Base-by-base conservation (phyloP, 2,329 filamentous ascomycete species). In the Thielaviopsis cerberus region DNA sequence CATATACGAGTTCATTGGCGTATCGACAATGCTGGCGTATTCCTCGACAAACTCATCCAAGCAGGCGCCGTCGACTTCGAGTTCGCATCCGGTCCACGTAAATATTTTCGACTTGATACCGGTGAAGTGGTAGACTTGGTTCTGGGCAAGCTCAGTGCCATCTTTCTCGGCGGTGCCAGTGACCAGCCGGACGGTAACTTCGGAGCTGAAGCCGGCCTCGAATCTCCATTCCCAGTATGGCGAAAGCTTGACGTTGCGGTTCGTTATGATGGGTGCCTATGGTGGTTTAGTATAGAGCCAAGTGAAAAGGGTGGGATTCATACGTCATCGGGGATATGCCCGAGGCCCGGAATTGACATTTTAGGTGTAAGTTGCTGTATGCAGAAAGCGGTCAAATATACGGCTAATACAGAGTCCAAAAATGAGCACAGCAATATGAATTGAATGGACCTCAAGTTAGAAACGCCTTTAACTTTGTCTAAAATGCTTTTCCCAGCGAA, bases 141-240 rank as follows among this genome's bases (percentile, higher is more conserved):
- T 85, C 10, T 80, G 77, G 11, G 89, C 89, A 51, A 98, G 84
- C 72, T 98, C 92, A 58, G 91, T 90, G 67, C 92, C 92, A 68
- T 97, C 95, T 66, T 94, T 82, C 70, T 98, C 92, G 54, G 91
- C 92, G 1, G 84, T 88, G 61, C 92, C 92, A 34, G 78, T 81
- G 58, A 88, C 72, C 25, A 97, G 75, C 73, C 89, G 76, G 53
- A 78, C 66, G 45, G 69, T 69, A 55, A 77, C 61, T 17, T 54
- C 51, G 59, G 70, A 69, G 62, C 67, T 70, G 61, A 73, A 69
- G 11, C 82, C 76, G 51, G 88, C 82, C 66, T 87, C 78, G 71
- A 91, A 91, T 55, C 86, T 80, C 82, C 85, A 91, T 76, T 91
- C 86, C 65, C 80, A 83, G 63, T 79, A 80, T 58, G 80, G 76